These are phyloP conservation scores for Suillus hirtellus DNA, from an alignment of 768 basidiomycete species.

Conservation along the genomic window DNA sequence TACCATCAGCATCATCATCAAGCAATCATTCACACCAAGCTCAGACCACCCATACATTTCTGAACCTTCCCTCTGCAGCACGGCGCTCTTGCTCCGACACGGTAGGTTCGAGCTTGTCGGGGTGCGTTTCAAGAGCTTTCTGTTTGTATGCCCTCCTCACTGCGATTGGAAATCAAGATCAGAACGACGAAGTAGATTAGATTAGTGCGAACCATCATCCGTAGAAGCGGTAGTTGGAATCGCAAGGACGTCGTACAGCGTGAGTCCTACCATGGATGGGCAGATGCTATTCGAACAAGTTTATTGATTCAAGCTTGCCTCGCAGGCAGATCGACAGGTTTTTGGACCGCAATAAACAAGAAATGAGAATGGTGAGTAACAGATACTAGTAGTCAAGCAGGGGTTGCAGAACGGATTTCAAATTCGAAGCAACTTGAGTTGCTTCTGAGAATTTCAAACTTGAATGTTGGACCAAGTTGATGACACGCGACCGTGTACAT, in stretches of 20 bases:
- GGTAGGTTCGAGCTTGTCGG: constrained; percentile 63
- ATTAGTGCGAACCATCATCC: constrained; percentile 48
- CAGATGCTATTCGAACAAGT: not conserved
- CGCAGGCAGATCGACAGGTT: not conserved
- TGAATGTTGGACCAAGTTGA: not conserved
- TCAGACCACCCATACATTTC: constrained; percentile 45
- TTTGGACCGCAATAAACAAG: not conserved
- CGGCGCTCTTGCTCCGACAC: constrained; percentile 53
- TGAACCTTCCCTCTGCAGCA: constrained; percentile 58
- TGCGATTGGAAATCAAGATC: constrained; percentile 23
- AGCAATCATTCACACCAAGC: constrained; percentile 19
- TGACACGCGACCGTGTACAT: not conserved
- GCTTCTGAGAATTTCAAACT: not conserved
- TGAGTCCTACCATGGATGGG: constrained; percentile 34
- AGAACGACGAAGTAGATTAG: constrained; percentile 4
- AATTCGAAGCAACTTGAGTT: not conserved
- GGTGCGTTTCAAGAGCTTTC: constrained; percentile 70
- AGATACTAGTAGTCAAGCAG: not conserved
- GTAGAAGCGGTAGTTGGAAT: constrained; percentile 44
- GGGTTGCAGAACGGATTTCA: not conserved
- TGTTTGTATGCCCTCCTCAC: constrained; percentile 70
- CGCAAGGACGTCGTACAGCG: constrained; percentile 46
- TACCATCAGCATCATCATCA: constrained; percentile 21
- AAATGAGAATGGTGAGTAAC: not conserved
- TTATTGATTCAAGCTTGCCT: constrained; percentile 3